Conservation (phyloP, 169 alveolate species). For the Plasmodium chabaudi region DNA sequence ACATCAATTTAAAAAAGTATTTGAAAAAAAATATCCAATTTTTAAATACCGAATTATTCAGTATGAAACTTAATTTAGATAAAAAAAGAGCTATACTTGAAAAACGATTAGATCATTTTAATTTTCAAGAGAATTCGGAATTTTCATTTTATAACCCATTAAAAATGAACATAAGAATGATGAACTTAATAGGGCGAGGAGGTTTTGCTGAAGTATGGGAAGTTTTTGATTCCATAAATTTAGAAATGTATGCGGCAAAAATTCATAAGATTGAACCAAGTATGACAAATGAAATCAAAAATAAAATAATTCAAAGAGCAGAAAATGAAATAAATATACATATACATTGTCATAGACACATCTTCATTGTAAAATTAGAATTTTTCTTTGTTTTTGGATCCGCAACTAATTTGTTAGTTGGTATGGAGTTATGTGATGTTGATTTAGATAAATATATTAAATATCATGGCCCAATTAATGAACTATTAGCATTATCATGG, state of each 20-base stretch:
- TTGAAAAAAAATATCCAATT: constrained; percentile 80
- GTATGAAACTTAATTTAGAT: constrained; percentile 82
- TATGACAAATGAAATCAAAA: constrained; percentile 88
- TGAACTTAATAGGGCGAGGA: constrained; percentile 93
- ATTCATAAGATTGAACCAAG: constrained; percentile 90
- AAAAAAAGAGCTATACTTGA: constrained; percentile 83
- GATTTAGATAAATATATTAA: constrained; percentile 91
- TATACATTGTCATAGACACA: constrained; percentile 89
- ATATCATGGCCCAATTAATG: constrained; percentile 90
- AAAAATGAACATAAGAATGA: constrained; percentile 84
- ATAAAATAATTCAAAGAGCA: constrained; percentile 89
- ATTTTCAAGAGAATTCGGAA: constrained; percentile 85
- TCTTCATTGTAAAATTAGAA: constrained; percentile 91
- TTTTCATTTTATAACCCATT: constrained; percentile 86
- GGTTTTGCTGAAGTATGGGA: constrained; percentile 95
- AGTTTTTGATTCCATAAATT: constrained; percentile 91
- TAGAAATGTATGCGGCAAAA: constrained; percentile 91
- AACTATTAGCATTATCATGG: constrained; percentile 90
- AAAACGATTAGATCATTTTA: constrained; percentile 82
- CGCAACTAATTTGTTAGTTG: constrained; percentile 66
- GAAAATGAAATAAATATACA: constrained; percentile 91
- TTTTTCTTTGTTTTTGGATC: constrained; percentile 91
- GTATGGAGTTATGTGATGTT: constrained; percentile 82
- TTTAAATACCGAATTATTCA: constrained; percentile 80
- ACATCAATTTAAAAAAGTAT: constrained; percentile 63